Conservation (phyloP, 177 flowering plant genomes). For the Vitis hybrid region DNA sequence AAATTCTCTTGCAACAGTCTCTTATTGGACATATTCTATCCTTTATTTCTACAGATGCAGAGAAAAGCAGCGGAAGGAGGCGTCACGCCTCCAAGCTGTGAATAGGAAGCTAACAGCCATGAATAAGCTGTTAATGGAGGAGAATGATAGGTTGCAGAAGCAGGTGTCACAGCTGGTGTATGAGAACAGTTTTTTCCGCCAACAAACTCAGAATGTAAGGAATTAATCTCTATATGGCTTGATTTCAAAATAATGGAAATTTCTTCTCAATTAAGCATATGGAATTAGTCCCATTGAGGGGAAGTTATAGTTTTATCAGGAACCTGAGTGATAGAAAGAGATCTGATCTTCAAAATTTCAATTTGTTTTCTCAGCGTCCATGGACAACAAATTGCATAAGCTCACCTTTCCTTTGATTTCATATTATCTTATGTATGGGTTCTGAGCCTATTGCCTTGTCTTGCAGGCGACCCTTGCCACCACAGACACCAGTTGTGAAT, state of each 20-base stretch:
- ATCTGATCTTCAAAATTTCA: background rate
- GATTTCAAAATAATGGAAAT: background rate
- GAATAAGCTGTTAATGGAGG: conserved; percentile 73
- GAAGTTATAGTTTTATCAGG: no score
- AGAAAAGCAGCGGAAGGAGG: conserved; percentile 65
- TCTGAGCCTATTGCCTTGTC: conserved; percentile 1
- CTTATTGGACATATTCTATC: background rate
- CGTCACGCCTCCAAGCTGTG: conserved; percentile 58
- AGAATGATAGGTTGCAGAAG: conserved; percentile 59
- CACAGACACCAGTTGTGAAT: conserved; percentile 66
- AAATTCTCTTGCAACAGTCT: no score
- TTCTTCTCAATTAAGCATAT: background rate
- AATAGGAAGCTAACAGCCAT: conserved; percentile 58
- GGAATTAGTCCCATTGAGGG: no score
- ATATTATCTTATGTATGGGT: background rate
- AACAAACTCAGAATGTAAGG: conserved; percentile 56
- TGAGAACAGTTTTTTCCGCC: conserved; percentile 59
- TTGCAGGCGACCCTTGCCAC: conserved; percentile 53
- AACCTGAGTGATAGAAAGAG: no score
- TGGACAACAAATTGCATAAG: background rate
- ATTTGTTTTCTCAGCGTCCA: background rate
- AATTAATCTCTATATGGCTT: background rate
- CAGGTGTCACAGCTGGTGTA: conserved; percentile 64
- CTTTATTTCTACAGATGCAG: conserved; percentile 38
- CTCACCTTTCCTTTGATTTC: background rate